These are phyloP conservation scores for Coprinopsis cinerea DNA, from an alignment of 768 basidiomycete genomes.

Conservation along the genomic window DNA sequence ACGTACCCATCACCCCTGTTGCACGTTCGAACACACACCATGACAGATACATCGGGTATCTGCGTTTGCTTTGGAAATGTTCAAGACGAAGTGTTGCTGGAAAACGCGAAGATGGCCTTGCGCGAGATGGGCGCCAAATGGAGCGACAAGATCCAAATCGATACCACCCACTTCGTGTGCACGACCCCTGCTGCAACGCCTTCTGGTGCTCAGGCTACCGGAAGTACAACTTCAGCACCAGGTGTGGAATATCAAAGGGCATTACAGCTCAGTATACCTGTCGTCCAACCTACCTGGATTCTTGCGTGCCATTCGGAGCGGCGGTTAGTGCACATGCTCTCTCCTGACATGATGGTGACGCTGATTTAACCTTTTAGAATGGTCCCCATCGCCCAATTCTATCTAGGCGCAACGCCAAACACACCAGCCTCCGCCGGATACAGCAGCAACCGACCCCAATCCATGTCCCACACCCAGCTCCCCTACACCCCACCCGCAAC, in stretches of 20 bases:
- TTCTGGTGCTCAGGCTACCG: slow-evolving; percentile 47
- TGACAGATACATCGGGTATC: slow-evolving; percentile 92
- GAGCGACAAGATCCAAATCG: slow-evolving; percentile 92
- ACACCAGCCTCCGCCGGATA: slow-evolving; percentile 31
- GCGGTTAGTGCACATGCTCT: slow-evolving; percentile 46
- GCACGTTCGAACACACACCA: slow-evolving; percentile 85
- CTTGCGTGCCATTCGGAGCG: slow-evolving; percentile 82
- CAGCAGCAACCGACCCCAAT: slow-evolving; percentile 51
- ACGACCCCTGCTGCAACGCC: slow-evolving; percentile 78
- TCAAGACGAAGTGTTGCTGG: slow-evolving; percentile 66
- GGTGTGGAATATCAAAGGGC: slow-evolving; percentile 94
- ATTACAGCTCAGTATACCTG: slow-evolving; percentile 86
- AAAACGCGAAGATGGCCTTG: slow-evolving; percentile 77
- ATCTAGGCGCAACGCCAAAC: slow-evolving; percentile 64
- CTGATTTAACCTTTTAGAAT: slow-evolving; percentile 44
- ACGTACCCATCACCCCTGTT: slow-evolving; percentile 83
- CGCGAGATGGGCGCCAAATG: slow-evolving; percentile 84
- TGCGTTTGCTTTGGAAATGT: slow-evolving; percentile 93
- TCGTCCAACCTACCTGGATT: slow-evolving; percentile 94
- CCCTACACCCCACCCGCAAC: slow-evolving; percentile 35
- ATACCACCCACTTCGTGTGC: slow-evolving; percentile 97
- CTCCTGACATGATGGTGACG: not conserved
- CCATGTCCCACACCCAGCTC: slow-evolving; percentile 67
- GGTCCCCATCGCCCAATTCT: slow-evolving; percentile 79
- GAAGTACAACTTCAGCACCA: slow-evolving; percentile 51